These are phyloP conservation scores for Glycine tomentella DNA, from an alignment of 306 rosid genomes.

Conservation along the genomic window DNA sequence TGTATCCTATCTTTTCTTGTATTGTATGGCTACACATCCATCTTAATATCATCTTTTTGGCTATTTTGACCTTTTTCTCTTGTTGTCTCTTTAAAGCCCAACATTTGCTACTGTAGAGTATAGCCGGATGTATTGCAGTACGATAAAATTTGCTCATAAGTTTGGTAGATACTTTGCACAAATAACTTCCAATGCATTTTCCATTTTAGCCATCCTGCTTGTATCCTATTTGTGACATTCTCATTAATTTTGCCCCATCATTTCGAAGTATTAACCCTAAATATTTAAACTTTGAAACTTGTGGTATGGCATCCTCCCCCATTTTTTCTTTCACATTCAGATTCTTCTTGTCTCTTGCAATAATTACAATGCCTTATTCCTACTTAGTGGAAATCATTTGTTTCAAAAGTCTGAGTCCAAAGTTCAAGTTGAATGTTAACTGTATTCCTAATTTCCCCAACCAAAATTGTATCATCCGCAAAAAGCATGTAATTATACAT, in stretches of 20 bases:
- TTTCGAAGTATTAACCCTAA: neutral
- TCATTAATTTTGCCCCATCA: neutral
- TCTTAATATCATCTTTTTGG: neutral
- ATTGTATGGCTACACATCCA: neutral
- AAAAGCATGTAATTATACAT: neutral
- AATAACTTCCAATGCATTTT: neutral
- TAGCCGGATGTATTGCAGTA: neutral
- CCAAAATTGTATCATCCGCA: neutral
- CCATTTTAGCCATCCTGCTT: neutral
- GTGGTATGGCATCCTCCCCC: neutral
- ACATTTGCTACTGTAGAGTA: neutral
- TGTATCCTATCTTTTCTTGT: neutral
- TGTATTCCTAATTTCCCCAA: neutral
- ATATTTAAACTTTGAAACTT: neutral
- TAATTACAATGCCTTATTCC: neutral
- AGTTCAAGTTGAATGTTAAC: neutral
- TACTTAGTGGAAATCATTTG: neutral
- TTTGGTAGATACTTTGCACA: neutral
- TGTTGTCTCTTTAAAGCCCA: neutral
- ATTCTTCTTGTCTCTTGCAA: neutral
- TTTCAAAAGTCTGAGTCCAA: neutral
- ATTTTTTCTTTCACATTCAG: neutral
- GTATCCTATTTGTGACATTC: neutral
- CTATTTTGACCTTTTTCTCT: neutral
- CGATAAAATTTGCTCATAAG: neutral